Conservation (phyloP, 805 yeast species). For the Pichia nanzhaoensis region DNA sequence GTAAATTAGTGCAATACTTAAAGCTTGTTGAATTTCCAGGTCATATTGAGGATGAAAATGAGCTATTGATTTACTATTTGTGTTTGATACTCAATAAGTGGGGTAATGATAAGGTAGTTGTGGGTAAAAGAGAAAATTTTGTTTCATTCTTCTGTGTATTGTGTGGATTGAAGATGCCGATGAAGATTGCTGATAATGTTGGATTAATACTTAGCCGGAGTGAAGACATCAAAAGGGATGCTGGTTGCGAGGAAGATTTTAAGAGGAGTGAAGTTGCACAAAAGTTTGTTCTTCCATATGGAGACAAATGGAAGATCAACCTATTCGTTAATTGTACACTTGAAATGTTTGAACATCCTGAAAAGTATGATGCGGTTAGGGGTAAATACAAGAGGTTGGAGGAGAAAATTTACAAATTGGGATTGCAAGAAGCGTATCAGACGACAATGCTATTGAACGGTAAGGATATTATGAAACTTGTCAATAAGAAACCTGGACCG, state of each 20-base stretch:
- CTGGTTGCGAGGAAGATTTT: constrained; percentile 20
- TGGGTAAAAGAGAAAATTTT: constrained; percentile 23
- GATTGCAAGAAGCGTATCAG: constrained; percentile 38
- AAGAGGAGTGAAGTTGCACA: constrained; percentile 56
- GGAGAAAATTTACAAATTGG: constrained; percentile 26
- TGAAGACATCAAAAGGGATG: constrained; percentile 20
- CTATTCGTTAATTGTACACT: constrained; percentile 18
- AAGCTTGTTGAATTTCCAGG: no score
- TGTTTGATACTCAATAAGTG: constrained; percentile 46
- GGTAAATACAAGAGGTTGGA: constrained; percentile 31
- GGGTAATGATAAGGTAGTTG: constrained; percentile 30
- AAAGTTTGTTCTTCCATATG: constrained; percentile 44
- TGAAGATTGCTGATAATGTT: constrained; percentile 46
- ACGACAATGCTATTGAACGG: constrained; percentile 73
- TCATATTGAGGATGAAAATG: constrained; percentile 18
- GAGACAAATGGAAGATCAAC: constrained; percentile 43
- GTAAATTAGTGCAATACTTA: constrained; percentile 17
- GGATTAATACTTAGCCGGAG: constrained; percentile 36
- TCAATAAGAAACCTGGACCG: constrained; percentile 71
- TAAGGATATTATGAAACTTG: constrained; percentile 46
- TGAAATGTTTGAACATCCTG: constrained; percentile 13
- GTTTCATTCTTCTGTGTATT: constrained; percentile 49
- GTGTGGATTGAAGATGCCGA: constrained; percentile 66
- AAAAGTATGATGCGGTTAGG: constrained; percentile 18
- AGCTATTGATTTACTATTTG: constrained; percentile 37